A percentile compares a stretch with the other conserved stretches of the same genome.
These are phyloP conservation scores for Suillus placidus DNA, from an alignment of 768 basidiomycete species.

Conservation along the genomic window DNA sequence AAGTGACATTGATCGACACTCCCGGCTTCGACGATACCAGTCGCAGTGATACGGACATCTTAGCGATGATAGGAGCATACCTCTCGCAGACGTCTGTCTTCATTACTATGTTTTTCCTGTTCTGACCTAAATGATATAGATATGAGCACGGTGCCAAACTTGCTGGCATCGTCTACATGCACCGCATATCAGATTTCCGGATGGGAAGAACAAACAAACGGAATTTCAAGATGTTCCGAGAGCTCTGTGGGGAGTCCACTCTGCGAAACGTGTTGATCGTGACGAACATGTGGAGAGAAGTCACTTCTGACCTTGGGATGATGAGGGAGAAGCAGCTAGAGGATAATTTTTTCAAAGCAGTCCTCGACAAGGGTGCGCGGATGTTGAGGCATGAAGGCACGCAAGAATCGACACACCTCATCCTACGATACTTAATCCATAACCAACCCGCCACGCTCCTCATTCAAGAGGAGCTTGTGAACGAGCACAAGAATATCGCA, in stretches of 20 bases:
- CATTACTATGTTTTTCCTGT: neutral
- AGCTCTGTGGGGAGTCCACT: slow-evolving; percentile 46
- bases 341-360: slow-evolving; percentile 44
- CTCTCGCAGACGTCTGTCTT: slow-evolving; percentile 16
- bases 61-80: slow-evolving; percentile 41
- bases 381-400: slow-evolving; percentile 40
- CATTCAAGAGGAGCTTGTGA: slow-evolving; percentile 49
- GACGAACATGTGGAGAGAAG: slow-evolving; percentile 49
- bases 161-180: slow-evolving; percentile 48
- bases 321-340: slow-evolving; percentile 43
- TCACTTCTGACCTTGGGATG: slow-evolving; percentile 30
- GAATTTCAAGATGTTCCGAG: slow-evolving; percentile 45
- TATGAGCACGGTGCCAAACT: slow-evolving; percentile 25
- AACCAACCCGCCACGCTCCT: slow-evolving; percentile 41
- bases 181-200: slow-evolving; percentile 45
- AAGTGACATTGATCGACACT: slow-evolving; percentile 55
- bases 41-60: slow-evolving; percentile 48
- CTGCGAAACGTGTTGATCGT: slow-evolving; percentile 45
- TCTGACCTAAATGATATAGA: neutral
- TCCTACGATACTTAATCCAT: slow-evolving; percentile 40
- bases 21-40: slow-evolving; percentile 62
- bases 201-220: slow-evolving; percentile 43
- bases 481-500: slow-evolving; percentile 41
- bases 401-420: slow-evolving; percentile 39
- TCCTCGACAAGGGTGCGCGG: slow-evolving; percentile 42